Conservation (phyloP, 2,329 filamentous ascomycete genomes). For the Aspergillus pseudonomiae region DNA sequence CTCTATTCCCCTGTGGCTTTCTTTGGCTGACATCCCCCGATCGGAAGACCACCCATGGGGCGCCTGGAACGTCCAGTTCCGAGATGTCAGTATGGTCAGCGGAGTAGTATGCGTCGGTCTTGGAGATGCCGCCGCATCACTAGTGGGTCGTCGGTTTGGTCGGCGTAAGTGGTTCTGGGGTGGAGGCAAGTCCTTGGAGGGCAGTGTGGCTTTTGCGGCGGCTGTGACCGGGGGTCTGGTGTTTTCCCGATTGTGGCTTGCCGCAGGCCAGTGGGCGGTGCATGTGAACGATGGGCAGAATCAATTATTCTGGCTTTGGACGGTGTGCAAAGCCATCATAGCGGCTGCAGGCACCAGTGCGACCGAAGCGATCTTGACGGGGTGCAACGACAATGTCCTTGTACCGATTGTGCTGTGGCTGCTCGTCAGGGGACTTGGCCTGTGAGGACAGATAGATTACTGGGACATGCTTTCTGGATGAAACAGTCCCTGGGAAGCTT, state of each 20-base stretch:
- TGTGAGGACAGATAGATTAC: conserved; percentile 21
- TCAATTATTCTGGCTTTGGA: conserved; percentile 33
- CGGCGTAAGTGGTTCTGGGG: conserved; percentile 94
- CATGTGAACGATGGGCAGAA: conserved; percentile 20
- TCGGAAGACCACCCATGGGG: conserved; percentile 57
- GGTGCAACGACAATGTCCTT: conserved; percentile 97
- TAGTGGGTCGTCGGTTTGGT: conserved; percentile 86
- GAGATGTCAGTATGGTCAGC: conserved; percentile 87
- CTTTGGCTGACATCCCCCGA: conserved; percentile 70
- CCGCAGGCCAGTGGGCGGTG: conserved; percentile 69
- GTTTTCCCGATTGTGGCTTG: conserved; percentile 72
- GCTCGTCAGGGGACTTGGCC: conserved; percentile 74
- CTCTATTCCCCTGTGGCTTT: conserved; percentile 91
- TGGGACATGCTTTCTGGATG: neutral
- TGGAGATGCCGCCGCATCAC: conserved; percentile 88
- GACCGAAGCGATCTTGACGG: conserved; percentile 92
- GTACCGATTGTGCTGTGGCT: conserved; percentile 93
- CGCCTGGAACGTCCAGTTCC: conserved; percentile 73
- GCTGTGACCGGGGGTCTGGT: conserved; percentile 78
- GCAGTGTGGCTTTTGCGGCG: conserved; percentile 74
- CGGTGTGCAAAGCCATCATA: conserved; percentile 62
- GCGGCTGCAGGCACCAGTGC: conserved; percentile 83
- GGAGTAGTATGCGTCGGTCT: conserved; percentile 94
- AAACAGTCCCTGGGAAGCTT: conserved; percentile 1
- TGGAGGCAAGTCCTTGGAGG: conserved; percentile 93